Conservation (phyloP, 495 filamentous ascomycete genomes). For the Podospora fimiseda region DNA sequence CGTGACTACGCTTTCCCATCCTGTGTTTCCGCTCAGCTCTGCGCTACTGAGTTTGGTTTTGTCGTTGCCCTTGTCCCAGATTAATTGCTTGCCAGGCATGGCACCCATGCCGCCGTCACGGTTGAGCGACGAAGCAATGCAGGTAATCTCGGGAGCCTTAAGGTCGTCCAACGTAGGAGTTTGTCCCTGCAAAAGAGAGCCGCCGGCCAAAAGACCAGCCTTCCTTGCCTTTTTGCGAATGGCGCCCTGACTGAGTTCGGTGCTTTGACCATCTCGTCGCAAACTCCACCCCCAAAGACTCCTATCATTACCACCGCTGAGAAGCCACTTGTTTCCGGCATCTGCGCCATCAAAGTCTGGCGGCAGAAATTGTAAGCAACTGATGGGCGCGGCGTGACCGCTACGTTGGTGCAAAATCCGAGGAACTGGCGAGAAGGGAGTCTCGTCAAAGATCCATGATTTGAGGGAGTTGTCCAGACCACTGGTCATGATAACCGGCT, state of each 20-base stretch:
- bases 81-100: constrained; percentile 56
- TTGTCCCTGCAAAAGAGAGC: constrained; percentile 40
- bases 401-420: constrained; percentile 75
- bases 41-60: constrained; percentile 51
- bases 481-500: constrained; percentile 81
- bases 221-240: constrained; percentile 81
- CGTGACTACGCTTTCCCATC: constrained; percentile 95
- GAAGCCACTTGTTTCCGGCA: constrained; percentile 83
- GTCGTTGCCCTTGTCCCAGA: constrained; percentile 70
- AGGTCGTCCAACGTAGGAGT: constrained; percentile 62
- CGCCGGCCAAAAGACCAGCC: constrained; percentile 54
- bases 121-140: constrained; percentile 82
- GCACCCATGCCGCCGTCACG: constrained; percentile 88
- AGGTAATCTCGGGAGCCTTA: constrained; percentile 84
- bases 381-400: constrained; percentile 83
- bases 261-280: constrained; percentile 87
- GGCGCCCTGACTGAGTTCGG: constrained; percentile 85
- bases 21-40: constrained; percentile 62
- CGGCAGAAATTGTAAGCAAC: constrained; percentile 72
- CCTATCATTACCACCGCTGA: constrained; percentile 79
- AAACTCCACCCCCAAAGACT: constrained; percentile 95
- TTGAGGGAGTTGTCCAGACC: constrained; percentile 90
- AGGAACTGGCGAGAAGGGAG: constrained; percentile 76
- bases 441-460: constrained; percentile 90
- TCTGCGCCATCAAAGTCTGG: constrained; percentile 84